Evolutionary conservation across 75 land plant species (phyloP), one percentile per base, ranked within the genome.

Genomic region (Selaginella tamariscina): DNA sequence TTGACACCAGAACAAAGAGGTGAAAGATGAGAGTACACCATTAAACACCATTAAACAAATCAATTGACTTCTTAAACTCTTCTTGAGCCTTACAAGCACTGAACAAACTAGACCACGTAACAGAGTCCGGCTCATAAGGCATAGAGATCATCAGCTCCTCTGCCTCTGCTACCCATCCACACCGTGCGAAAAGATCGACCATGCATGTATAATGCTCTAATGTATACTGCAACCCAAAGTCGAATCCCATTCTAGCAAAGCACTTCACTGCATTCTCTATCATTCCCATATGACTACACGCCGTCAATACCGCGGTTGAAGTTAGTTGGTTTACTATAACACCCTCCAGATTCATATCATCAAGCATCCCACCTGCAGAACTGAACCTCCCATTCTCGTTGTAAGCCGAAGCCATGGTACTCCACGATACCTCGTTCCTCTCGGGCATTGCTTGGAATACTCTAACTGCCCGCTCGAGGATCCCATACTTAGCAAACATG

Each of bases 401-500:
- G 24, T 65, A 65, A 29, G 65, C 79, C 21, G 60, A 44, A 44
- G 73, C 68, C 63, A 77, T 44, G 11, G 79, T 54, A 32, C 32
- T 77, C 55, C 62, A 77, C 0, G 71, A 67, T 9, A 73, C 11
- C 2, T 64, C 71, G 32, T 73, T 55, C 2, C 0, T 33, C 13
- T 67, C 18, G 18, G 57, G 31, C 64, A 63, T 32, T 24, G 21
- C 30, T 27, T 64, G 18, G n/a, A 77, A 77, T 15, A 73, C 68
- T 49, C 32, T 24, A 9, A 24, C 18, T 54, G 79, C 71, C 23
- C 73, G 32, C 24, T 62, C 65, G 22, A 77, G 27, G 29, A 33
- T 23, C 8, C 79, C 76, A 32, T 75, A 77, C n/a, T 73, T 77
- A n/a, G 71, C 29, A 60, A 73, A 77, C 79, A 77, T 77, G 30